Conservation (phyloP, 1,284 basidiomycete species). For the Phellinidium pouzarii region DNA sequence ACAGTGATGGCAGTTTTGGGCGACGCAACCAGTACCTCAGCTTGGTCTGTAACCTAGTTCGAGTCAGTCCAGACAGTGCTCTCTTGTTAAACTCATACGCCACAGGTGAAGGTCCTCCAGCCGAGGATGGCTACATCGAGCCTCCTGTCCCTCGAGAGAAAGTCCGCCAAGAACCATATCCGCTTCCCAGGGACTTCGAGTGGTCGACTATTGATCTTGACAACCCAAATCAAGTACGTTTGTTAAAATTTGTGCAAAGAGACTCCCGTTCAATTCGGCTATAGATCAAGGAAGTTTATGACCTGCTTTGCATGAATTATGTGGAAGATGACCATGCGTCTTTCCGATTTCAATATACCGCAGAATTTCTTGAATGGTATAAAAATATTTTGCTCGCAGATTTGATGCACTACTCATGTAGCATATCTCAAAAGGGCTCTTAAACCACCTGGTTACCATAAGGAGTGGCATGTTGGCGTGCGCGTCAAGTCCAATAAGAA, state of each 20-base stretch:
- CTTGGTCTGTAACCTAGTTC: conserved; percentile 37
- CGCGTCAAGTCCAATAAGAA: conserved; percentile 86
- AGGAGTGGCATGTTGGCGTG: conserved; percentile 96
- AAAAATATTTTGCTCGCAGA: conserved; percentile 19
- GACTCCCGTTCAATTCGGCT: background rate
- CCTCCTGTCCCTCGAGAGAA: conserved; percentile 70
- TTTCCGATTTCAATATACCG: conserved; percentile 94
- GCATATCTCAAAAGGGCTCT: conserved; percentile 67
- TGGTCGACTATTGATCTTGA: conserved; percentile 85
- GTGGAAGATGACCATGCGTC: conserved; percentile 96
- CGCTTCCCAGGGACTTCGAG: conserved; percentile 88
- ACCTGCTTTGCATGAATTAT: conserved; percentile 89
- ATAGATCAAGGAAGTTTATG: conserved; percentile 88
- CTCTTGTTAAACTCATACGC: conserved; percentile 8
- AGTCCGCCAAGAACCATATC: conserved; percentile 82
- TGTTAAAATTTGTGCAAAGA: background rate
- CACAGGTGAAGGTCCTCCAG: conserved; percentile 57
- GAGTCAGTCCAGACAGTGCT: background rate
- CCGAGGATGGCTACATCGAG: conserved; percentile 87
- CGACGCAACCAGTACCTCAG: conserved; percentile 92
- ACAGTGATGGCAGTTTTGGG: conserved; percentile 71
- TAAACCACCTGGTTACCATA: conserved; percentile 87
- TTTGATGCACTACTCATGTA: conserved; percentile 6
- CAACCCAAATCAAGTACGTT: conserved; percentile 59
- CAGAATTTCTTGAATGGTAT: conserved; percentile 92